These are phyloP conservation scores for Fusarium decemcellulare DNA, from an alignment of 2,329 filamentous ascomycete genomes.

Conservation along the genomic window DNA sequence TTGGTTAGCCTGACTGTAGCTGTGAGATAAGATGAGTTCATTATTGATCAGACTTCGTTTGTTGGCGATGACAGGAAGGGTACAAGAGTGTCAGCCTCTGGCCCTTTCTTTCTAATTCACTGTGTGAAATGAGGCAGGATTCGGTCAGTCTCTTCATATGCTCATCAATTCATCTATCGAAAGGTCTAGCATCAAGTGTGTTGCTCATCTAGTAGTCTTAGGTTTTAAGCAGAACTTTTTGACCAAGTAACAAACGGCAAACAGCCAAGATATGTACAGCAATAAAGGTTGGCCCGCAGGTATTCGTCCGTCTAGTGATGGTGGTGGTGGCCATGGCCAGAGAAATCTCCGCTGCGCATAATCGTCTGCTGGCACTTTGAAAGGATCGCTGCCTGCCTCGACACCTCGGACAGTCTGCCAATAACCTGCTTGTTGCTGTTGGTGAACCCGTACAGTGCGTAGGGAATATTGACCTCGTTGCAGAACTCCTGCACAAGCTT, in stretches of 20 bases:
- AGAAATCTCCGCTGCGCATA: constrained; percentile 48
- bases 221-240: constrained; percentile 3
- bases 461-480: constrained; percentile 84
- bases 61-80: too few relatives aligned
- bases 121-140: too few relatives aligned
- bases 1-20: too few relatives aligned
- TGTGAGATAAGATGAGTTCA: too few relatives aligned
- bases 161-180: constrained; percentile 25
- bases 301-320: constrained; percentile 19
- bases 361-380: constrained; percentile 78
- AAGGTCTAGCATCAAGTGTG: neutral
- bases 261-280: constrained; percentile 28
- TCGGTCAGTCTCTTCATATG: constrained; percentile 7
- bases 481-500: constrained; percentile 86
- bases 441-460: constrained; percentile 88
- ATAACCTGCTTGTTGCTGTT: constrained; percentile 88
- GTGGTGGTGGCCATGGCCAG: constrained; percentile 31
- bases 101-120: too few relatives aligned
- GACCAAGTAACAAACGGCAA: neutral
- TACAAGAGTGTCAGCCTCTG: too few relatives aligned
- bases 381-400: constrained; percentile 82
- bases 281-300: neutral
- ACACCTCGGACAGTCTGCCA: constrained; percentile 81
- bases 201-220: constrained; percentile 2
- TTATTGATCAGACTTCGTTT: too few relatives aligned